Evolutionary conservation across 257 asterid genomes (phyloP).

Genomic region (Ophiorrhiza pumila): DNA sequence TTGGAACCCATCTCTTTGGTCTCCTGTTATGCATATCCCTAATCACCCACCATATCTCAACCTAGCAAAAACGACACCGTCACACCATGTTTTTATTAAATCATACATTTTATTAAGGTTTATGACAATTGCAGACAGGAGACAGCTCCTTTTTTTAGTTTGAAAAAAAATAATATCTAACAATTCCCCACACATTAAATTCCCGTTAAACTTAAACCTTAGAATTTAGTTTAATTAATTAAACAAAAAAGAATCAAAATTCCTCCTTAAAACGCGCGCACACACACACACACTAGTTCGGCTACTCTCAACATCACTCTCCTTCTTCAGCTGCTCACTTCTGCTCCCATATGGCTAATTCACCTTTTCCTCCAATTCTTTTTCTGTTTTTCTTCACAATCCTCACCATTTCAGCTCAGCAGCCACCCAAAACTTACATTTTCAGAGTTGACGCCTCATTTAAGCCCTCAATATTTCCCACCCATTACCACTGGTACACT

Average conservation of each 20-base stretch:
- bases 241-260: slow-evolving; percentile 24
- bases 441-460: slow-evolving; percentile 58
- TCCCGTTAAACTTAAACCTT: no score
- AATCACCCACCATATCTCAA: no score
- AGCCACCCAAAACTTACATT: slow-evolving; percentile 64
- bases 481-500: slow-evolving; percentile 92
- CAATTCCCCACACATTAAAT: no score
- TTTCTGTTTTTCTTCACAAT: slow-evolving; percentile 8
- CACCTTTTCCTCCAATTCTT: slow-evolving; percentile 29
- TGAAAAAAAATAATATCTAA: no score
- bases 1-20: no score
- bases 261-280: slow-evolving; percentile 24
- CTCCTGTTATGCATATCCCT: no score
- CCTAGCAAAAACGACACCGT: no score
- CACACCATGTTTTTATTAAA: no score
- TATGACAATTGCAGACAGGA: no score
- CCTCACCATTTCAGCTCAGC: slow-evolving; percentile 27
- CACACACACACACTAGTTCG: not conserved
- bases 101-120: no score
- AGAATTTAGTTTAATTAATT: no score
- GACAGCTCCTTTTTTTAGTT: no score
- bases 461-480: slow-evolving; percentile 82
- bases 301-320: slow-evolving; percentile 16
- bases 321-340: slow-evolving; percentile 11
- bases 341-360: slow-evolving; percentile 25